A percentile compares a stretch with the other conserved stretches of the same genome.
Evolutionary conservation across 495 filamentous ascomycete species (phyloP).

Genomic region (Daldinia bambusicola): DNA sequence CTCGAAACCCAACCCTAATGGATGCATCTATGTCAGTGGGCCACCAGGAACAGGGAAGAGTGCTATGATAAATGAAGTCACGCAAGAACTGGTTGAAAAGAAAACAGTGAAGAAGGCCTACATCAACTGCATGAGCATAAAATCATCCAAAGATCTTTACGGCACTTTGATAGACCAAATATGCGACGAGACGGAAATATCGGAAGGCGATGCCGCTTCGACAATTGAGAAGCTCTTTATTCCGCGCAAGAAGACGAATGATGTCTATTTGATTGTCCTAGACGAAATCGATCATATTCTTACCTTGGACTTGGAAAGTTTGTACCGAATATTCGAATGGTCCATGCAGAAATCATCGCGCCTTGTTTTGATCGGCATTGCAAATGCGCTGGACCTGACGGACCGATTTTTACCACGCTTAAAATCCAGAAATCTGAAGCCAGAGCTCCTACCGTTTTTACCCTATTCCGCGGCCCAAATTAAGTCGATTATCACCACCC

Average conservation of each 20-base stretch:
- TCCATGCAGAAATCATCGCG: slow-evolving; percentile 80
- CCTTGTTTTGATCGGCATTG: slow-evolving; percentile 89
- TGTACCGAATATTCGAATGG: slow-evolving; percentile 95
- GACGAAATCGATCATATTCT: slow-evolving; percentile 97
- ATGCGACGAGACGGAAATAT: slow-evolving; percentile 50
- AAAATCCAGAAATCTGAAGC: slow-evolving; percentile 90
- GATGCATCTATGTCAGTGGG: slow-evolving; percentile 95
- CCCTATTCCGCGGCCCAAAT: slow-evolving; percentile 94
- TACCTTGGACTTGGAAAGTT: slow-evolving; percentile 81
- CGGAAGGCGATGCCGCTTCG: slow-evolving; percentile 65
- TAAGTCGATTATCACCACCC: slow-evolving; percentile 82
- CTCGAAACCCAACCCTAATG: slow-evolving; percentile 67
- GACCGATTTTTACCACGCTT: slow-evolving; percentile 94
- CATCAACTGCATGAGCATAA: slow-evolving; percentile 97
- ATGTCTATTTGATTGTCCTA: slow-evolving; percentile 80
- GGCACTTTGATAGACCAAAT: slow-evolving; percentile 71
- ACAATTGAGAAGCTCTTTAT: slow-evolving; percentile 72
- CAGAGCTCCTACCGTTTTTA: slow-evolving; percentile 87
- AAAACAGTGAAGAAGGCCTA: slow-evolving; percentile 71
- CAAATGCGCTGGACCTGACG: slow-evolving; percentile 94
- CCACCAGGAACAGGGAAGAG: slow-evolving; percentile 98
- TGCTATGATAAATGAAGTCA: slow-evolving; percentile 85
- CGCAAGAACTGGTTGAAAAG: slow-evolving; percentile 61
- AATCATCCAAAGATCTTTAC: slow-evolving; percentile 83
- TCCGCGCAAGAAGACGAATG: slow-evolving; percentile 63